Conservation (phyloP, 208 protist genomes). For the Wallacemonas sp. region DNA sequence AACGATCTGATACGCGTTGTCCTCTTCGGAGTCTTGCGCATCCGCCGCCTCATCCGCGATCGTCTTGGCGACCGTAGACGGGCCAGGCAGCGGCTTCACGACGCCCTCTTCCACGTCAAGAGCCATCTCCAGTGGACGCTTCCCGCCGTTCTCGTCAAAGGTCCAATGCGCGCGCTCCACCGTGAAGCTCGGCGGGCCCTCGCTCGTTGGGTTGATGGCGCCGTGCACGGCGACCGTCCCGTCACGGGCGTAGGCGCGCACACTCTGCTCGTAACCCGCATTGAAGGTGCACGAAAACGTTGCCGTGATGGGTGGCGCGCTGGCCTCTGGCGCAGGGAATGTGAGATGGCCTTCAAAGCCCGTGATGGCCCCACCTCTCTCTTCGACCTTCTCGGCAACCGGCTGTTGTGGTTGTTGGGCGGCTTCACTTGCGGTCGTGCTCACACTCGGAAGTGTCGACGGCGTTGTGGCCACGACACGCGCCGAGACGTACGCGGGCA, state of each 20-base stretch:
- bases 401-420: too few relatives aligned
- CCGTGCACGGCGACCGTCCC: constrained; percentile 56
- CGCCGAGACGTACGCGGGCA: constrained; percentile 25
- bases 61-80: too few relatives aligned
- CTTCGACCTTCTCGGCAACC: too few relatives aligned
- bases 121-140: background rate
- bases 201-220: constrained; percentile 62
- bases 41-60: background rate
- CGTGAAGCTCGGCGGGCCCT: constrained; percentile 33
- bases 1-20: constrained; percentile 41
- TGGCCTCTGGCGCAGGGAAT: constrained; percentile 15
- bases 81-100: constrained; percentile 5
- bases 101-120: constrained; percentile 4
- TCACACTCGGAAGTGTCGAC: too few relatives aligned
- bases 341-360: constrained; percentile 39
- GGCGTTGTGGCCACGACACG: constrained; percentile 20
- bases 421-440: too few relatives aligned
- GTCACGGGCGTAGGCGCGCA: constrained; percentile 47
- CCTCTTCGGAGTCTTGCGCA: constrained; percentile 16
- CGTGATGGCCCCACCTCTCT: constrained; percentile 28
- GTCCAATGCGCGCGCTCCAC: constrained; percentile 20
- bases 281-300: constrained; percentile 69
- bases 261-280: constrained; percentile 50
- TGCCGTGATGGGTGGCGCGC: constrained; percentile 31
- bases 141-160: background rate